These are phyloP conservation scores for Rusavskia elegans DNA, from an alignment of 495 filamentous ascomycete genomes.

Conservation along the genomic window DNA sequence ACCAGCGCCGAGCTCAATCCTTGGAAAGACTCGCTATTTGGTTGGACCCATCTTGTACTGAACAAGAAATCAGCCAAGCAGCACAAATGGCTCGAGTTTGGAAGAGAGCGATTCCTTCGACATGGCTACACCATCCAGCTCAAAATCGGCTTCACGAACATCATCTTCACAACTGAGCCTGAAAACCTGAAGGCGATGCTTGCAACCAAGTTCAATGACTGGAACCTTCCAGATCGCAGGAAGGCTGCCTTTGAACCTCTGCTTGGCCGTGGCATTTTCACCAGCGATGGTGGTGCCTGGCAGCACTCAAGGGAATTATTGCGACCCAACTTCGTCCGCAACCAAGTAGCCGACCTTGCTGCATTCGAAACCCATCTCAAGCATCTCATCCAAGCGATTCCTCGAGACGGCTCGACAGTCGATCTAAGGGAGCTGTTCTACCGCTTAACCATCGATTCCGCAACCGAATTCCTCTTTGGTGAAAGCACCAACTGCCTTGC, in stretches of 20 bases:
- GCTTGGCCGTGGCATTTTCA: conserved; percentile 52
- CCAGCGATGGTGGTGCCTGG: conserved; percentile 53
- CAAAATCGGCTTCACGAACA: conserved; percentile 14
- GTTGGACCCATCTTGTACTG: not conserved
- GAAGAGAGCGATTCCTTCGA: not conserved
- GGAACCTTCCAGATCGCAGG: conserved; percentile 28
- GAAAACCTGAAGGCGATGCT: conserved; percentile 80
- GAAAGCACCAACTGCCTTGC: conserved; percentile 32
- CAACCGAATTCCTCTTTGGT: conserved; percentile 53
- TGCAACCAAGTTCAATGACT: conserved; percentile 65
- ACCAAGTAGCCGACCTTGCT: conserved; percentile 26
- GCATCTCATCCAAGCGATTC: conserved; percentile 33
- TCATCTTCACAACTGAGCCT: conserved; percentile 51
- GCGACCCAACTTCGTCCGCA: conserved; percentile 21
- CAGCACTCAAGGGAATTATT: conserved; percentile 37
- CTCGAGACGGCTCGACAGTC: conserved; percentile 31
- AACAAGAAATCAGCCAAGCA: not conserved
- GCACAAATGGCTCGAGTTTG: not conserved
- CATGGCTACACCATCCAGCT: conserved; percentile 16
- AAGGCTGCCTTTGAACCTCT: conserved; percentile 30
- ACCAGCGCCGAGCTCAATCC: conserved; percentile 2
- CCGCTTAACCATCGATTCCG: conserved; percentile 46
- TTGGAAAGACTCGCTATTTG: conserved; percentile 3
- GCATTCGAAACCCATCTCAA: conserved; percentile 41
- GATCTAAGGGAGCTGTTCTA: conserved; percentile 47